Evolutionary conservation across 179 eudicot genomes (phyloP).

Genomic region (Corrigiola litoralis): DNA sequence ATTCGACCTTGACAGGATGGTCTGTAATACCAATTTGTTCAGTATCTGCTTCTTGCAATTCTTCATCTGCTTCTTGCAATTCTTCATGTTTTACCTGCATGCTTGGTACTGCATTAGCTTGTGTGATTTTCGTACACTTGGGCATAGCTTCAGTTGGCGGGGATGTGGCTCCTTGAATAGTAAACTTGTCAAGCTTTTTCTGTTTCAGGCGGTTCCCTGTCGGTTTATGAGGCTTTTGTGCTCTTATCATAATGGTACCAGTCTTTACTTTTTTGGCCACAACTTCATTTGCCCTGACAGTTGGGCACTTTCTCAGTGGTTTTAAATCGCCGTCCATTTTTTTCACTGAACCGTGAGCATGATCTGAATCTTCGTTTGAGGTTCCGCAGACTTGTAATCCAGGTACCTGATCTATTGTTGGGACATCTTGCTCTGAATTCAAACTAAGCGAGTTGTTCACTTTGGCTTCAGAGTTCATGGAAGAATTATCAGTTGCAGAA

Average conservation of each 20-base stretch:
- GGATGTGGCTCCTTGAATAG: conserved; percentile 17
- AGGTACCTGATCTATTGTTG: conserved; percentile 15
- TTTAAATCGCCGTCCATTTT: conserved; percentile 18
- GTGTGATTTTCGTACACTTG: conserved; percentile 11
- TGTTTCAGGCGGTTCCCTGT: conserved; percentile 30
- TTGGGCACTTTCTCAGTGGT: conserved; percentile 21
- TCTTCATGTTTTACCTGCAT: conserved; percentile 5
- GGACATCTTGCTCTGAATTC: conserved; percentile 17
- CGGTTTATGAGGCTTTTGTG: conserved; percentile 28
- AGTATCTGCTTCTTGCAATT: conserved; percentile 18
- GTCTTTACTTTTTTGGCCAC: conserved; percentile 26
- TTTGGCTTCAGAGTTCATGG: conserved; percentile 8
- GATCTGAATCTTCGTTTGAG: conserved; percentile 20
- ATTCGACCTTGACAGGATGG: conserved; percentile 25
- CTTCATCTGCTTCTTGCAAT: no score
- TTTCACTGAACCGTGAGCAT: conserved; percentile 16
- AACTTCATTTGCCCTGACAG: conserved; percentile 37
- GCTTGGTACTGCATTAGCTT: conserved; percentile 21
- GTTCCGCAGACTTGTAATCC: conserved; percentile 17
- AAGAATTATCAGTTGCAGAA: conserved; percentile 5
- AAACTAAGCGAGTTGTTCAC: conserved; percentile 9
- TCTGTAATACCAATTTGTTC: conserved; percentile 11
- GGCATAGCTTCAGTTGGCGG: conserved; percentile 12
- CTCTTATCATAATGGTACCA: conserved; percentile 14
- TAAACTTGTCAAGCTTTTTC: conserved; percentile 22